Evolutionary conservation across 495 filamentous ascomycete genomes (phyloP), one percentile per base, ranked within the genome.

Genomic region (Aspergillus ostianus): DNA sequence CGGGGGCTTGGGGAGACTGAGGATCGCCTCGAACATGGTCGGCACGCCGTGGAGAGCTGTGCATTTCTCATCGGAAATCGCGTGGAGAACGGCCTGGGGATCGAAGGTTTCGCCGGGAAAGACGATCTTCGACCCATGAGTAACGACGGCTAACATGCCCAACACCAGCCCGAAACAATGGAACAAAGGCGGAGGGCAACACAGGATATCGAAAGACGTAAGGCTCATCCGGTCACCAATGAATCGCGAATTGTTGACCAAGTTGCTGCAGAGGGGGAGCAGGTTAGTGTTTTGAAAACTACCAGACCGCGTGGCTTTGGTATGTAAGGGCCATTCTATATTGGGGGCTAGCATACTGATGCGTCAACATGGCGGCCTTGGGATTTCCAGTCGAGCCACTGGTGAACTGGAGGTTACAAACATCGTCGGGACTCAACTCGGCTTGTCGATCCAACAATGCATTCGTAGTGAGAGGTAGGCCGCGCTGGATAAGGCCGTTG

Each of bases 91-190:
- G 0, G 84, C 83, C 17, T 72, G 65, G 7, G 86, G 74, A 60
- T 87, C 82, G 62, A 90, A 90, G 3, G 82, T 80, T 60, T 87
- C 84, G 55, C 79, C 76, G 5, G 87, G 86, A 65, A 87, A 87
- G 30, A 89, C 79, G 58, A 88, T 84, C 63, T 84, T 87, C 49
- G 82, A 78, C 41, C 87, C 87, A 67, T 89, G 86, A 0, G 86
- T 88, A 47, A 89, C 70, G 36, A 84, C 81, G 0, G 87, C 81
- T 64, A 89, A 78, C 63, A 90, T 80, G 8, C 87, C 87, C 18
- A 90, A 79, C 21, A 89, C 86, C 26, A 90, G 80, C 15, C 87
- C 87, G 66, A 90, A 90, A 76, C 87, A 90, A 72, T 90, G 87
- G 73, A 89, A 90, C 0, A 90, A 75, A 0, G 87, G 87, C 2